Base-by-base conservation (phyloP, 1,139 yeast species). In the Nakaseomyces bracarensis region DNA sequence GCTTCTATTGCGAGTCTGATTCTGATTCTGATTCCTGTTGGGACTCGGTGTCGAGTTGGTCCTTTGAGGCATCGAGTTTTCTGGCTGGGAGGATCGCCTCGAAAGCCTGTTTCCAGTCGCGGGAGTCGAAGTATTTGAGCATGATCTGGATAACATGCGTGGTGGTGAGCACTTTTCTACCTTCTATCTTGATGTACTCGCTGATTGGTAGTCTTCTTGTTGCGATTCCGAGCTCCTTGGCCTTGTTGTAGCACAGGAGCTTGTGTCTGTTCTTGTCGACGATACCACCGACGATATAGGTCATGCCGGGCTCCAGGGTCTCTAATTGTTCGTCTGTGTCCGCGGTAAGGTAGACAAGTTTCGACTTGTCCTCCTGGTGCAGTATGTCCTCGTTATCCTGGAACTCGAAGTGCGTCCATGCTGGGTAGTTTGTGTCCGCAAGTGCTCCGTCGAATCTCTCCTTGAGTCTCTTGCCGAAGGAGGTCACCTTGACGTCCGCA, bases 201-300 rank as follows among this genome's bases (percentile, higher is more conserved):
- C 81, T 95, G 47, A 91, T 86, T 3, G 98, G 98, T 44, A 91
- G 71, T 54, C 85, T 73, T 18, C 80, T 91, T 3, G 94, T 85
- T 36, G 69, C 63, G 18, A 91, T 70, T 0, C 87, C 87, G 52
- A 84, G 67, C 47, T 70, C 66, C 50, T 77, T 72, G 1, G 98
- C 98, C 61, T 89, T 91, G 50, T 82, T 73, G 44, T 77, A 71
- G 63, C 98, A 91, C 40, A 91, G 65, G 48, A 72, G 70, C 63
- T 89, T 89, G 67, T 91, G 83, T 52, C 97, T 74, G 49, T 94
- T 94, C 63, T 89, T 91, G 62, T 91, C 98, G 7, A 91, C 97
- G 43, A 91, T 89, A 0, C 98, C 98, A 8, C 98, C 98, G 42
- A 91, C 79, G 38, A 89, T 75, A 54, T 91, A 91, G 0, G 93